phyloP scores from a whole-genome alignment of 2,329 filamentous ascomycete genomes.

The Cryphonectria parasitica region DNA sequence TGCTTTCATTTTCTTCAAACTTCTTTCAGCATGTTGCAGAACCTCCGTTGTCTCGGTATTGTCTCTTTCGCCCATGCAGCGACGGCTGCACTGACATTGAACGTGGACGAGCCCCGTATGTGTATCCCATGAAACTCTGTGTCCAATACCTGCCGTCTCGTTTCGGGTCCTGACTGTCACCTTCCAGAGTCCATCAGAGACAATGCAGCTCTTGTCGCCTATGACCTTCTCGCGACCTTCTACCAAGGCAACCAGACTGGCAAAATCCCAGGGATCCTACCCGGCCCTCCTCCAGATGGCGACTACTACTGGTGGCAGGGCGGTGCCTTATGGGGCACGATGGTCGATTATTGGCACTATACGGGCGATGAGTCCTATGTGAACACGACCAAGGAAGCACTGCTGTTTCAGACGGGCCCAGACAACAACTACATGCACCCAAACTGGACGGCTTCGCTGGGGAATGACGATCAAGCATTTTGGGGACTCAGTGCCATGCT shows the following conservation, averaged over 20 bases:
- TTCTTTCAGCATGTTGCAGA: slow-evolving; percentile 18
- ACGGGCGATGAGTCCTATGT: slow-evolving; percentile 53
- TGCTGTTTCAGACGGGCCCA: slow-evolving; percentile 51
- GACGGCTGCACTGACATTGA: slow-evolving; percentile 21
- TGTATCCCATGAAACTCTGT: neutral
- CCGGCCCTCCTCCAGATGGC: slow-evolving; percentile 30
- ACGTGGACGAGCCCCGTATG: slow-evolving; percentile 24
- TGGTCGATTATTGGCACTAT: slow-evolving; percentile 56
- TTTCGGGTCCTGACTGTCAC: neutral
- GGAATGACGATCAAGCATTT: slow-evolving; percentile 28
- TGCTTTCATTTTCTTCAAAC: slow-evolving; percentile 3
- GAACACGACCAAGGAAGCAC: slow-evolving; percentile 43
- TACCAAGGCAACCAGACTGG: slow-evolving; percentile 35
- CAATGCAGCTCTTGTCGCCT: slow-evolving; percentile 24
- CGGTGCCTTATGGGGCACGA: slow-evolving; percentile 50
- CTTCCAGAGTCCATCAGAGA: slow-evolving; percentile 25
- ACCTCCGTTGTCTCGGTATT: slow-evolving; percentile 8
- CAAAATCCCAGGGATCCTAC: slow-evolving; percentile 32
- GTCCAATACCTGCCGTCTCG: neutral
- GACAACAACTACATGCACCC: slow-evolving; percentile 34
- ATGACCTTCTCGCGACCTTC: slow-evolving; percentile 26
- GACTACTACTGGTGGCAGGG: slow-evolving; percentile 57
- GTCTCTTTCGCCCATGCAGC: slow-evolving; percentile 18
- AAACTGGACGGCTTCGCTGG: slow-evolving; percentile 25
- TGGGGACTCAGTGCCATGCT: slow-evolving; percentile 26